Percentiles rank a stretch among this genome's conserved stretches.
phyloP scores from a whole-genome alignment of 192 early-diverging fungal genomes.

The Backusella tarrabulga region DNA sequence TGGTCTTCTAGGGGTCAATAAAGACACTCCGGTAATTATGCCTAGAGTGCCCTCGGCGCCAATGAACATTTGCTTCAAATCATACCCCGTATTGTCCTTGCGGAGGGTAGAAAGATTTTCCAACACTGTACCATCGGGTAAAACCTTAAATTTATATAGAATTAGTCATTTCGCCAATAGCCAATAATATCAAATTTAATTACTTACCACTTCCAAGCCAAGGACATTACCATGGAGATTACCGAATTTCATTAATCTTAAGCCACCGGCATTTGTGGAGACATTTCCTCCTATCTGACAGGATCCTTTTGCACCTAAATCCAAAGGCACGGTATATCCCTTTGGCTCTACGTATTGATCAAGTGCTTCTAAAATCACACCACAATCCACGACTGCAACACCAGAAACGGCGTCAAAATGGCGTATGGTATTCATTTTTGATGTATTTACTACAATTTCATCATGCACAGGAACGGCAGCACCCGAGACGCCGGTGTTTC shows the following conservation, averaged over 20 bases:
- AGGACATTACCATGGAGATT: conserved; percentile 92
- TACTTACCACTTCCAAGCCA: conserved; percentile 81
- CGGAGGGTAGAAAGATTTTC: conserved; percentile 79
- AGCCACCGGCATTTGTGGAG: conserved; percentile 96
- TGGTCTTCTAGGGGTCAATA: conserved; percentile 76
- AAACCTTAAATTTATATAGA: conserved; percentile 42
- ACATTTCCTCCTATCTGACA: conserved; percentile 99
- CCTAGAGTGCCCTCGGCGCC: conserved; percentile 96
- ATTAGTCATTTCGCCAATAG: not conserved
- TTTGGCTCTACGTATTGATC: conserved; percentile 79
- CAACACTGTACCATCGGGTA: conserved; percentile 88
- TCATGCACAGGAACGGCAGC: conserved; percentile 94
- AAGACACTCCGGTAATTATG: conserved; percentile 89
- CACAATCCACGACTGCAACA: conserved; percentile 81
- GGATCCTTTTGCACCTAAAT: conserved; percentile 81
- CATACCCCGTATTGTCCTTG: conserved; percentile 98
- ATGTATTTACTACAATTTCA: conserved; percentile 83
- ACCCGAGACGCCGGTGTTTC: conserved; percentile 94
- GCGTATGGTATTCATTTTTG: conserved; percentile 74
- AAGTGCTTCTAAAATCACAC: conserved; percentile 85
- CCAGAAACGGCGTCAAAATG: conserved; percentile 74
- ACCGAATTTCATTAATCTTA: conserved; percentile 91
- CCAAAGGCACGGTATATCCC: conserved; percentile 88
- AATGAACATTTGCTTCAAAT: conserved; percentile 98
- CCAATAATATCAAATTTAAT: not conserved